Percentiles rank a stretch among this genome's conserved stretches.
Evolutionary conservation across 768 basidiomycete genomes (phyloP).

Genomic region (Lepiota venenata): DNA sequence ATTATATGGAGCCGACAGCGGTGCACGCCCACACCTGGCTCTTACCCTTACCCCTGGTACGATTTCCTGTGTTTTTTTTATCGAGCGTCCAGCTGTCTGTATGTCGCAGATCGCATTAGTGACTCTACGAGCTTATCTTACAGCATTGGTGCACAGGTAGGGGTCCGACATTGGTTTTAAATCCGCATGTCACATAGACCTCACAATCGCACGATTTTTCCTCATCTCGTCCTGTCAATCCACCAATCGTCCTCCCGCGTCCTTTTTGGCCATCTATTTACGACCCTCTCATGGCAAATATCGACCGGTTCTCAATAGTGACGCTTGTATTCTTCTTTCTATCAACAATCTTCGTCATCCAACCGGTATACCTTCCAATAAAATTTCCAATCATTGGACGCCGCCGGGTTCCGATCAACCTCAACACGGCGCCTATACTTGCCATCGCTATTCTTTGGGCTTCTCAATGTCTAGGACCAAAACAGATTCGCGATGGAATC

Average conservation of each 20-base stretch:
- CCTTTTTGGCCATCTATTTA: conserved; percentile 31
- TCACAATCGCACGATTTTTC: background rate
- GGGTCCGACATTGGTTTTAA: background rate
- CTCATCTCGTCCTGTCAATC: background rate
- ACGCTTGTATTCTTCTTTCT: conserved; percentile 51
- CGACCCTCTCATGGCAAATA: background rate
- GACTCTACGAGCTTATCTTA: background rate
- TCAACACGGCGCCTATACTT: conserved; percentile 52
- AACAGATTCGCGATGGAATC: conserved; percentile 68
- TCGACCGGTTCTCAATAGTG: conserved; percentile 26
- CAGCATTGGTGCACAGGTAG: background rate
- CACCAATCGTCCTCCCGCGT: conserved; percentile 19
- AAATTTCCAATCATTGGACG: conserved; percentile 27
- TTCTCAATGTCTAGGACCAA: conserved; percentile 46
- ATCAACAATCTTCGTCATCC: conserved; percentile 51
- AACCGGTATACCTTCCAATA: conserved; percentile 34
- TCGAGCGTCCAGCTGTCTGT: no score
- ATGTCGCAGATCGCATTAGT: no score
- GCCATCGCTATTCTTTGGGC: conserved; percentile 54
- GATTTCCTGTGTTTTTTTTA: no score
- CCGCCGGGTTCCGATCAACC: conserved; percentile 36
- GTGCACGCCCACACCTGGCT: no score
- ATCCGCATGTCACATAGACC: background rate
- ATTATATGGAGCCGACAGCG: no score
- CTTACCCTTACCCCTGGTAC: no score